Evolutionary conservation across 805 yeast genomes (phyloP), one percentile per base, ranked within the genome.

Genomic region (Candida odintsovae): DNA sequence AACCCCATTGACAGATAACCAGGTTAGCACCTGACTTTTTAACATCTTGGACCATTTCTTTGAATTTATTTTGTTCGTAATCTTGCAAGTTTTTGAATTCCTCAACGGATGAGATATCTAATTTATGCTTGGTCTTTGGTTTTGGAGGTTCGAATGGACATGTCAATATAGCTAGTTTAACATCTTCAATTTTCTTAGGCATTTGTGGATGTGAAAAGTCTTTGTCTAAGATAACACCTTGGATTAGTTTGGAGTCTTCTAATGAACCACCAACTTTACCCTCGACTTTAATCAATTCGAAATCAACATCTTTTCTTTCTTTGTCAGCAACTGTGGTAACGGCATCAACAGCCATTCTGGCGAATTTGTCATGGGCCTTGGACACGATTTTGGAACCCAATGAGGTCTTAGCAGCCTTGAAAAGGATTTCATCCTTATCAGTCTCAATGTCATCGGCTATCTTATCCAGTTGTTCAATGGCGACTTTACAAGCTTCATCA

Each of bases 121-220:
- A 76, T 76, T 92, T 92, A 72, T 92, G 99, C 71, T 94, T 94
- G 21, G 99, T 94, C 73, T 94, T 94, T 56, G 99, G 99, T 71
- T 94, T 94, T 59, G 99, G 99, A 37, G 99, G 99, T 73, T 94
- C 99, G 64, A 94, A 94, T 58, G 99, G 98, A 72, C 98, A 92
- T 2, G 99, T 94, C 63, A 94, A 76, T 55, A 94, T 92, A 42
- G 98, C 98, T 50, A 94, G 76, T 65, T 87, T 89, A 53, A 89
- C 95, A 66, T 90, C 85, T 50, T 73, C 66, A 40, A 92, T 76
- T 45, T 67, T 65, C 62, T 88, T 88, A 43, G 96, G 94, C 99
- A 94, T 94, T 69, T 94, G 99, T 4, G 98, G 97, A 67, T 94
- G 99, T 2, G 97, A 89, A 68, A 90, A 92, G 62, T 94, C 98